Evolutionary conservation across 495 filamentous ascomycete genomes (phyloP).

Genomic region (Annulohypoxylon bovei): DNA sequence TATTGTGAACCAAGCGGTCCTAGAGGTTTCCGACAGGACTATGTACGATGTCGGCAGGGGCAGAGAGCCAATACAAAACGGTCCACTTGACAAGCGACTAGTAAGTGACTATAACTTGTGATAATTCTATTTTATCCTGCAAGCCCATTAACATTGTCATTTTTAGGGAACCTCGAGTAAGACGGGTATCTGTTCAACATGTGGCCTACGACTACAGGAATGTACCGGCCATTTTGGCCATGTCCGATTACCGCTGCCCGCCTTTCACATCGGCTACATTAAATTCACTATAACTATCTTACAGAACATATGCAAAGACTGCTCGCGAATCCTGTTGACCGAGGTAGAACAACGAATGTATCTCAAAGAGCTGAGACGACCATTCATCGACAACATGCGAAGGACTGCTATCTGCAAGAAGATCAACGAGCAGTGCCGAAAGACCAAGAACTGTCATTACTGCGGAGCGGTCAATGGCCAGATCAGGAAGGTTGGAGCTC

Average conservation of each 20-base stretch:
- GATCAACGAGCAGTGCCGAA: slow-evolving; percentile 87
- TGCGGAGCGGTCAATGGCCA: slow-evolving; percentile 86
- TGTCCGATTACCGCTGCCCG: slow-evolving; percentile 85
- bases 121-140: not conserved
- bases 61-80: slow-evolving; percentile 76
- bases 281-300: slow-evolving; percentile 88
- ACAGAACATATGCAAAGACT: slow-evolving; percentile 93
- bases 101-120: slow-evolving; percentile 43
- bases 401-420: slow-evolving; percentile 82
- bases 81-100: slow-evolving; percentile 85
- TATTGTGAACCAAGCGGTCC: slow-evolving; percentile 90
- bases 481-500: slow-evolving; percentile 84
- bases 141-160: slow-evolving; percentile 35
- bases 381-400: slow-evolving; percentile 85
- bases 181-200: slow-evolving; percentile 79
- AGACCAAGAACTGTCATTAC: slow-evolving; percentile 77
- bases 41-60: slow-evolving; percentile 86
- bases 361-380: slow-evolving; percentile 79
- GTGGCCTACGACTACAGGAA: slow-evolving; percentile 74
- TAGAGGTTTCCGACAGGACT: slow-evolving; percentile 89
- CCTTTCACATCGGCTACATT: slow-evolving; percentile 95
- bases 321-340: slow-evolving; percentile 78
- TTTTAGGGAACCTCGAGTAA: slow-evolving; percentile 80
- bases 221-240: slow-evolving; percentile 98
- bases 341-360: slow-evolving; percentile 77